phyloP scores from a whole-genome alignment of 345 rosid genomes.

The Orychophragmus violaceus region DNA sequence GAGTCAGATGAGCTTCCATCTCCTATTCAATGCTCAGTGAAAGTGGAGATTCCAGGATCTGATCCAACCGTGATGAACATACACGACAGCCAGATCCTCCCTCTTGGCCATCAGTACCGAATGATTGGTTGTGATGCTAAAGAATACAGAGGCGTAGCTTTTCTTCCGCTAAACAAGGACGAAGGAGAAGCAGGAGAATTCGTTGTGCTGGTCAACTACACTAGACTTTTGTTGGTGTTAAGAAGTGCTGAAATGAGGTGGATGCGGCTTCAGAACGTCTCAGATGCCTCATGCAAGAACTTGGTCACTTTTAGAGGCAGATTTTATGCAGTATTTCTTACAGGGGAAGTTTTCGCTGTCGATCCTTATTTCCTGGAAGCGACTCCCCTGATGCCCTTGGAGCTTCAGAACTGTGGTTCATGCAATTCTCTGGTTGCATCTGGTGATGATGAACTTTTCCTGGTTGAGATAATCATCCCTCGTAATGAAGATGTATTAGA shows the following conservation, averaged over 20 bases:
- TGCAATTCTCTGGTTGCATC: neutral
- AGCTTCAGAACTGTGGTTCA: neutral
- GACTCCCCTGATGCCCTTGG: neutral
- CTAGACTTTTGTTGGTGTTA: neutral
- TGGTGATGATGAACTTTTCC: neutral
- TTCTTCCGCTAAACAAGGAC: neutral
- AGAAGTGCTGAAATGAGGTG: conserved; percentile 13
- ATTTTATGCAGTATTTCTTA: neutral
- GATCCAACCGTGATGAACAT: neutral
- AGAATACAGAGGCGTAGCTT: neutral
- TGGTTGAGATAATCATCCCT: neutral
- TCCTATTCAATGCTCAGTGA: conserved; percentile 2
- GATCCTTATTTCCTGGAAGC: neutral
- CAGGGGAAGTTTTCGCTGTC: neutral
- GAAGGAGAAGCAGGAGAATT: neutral
- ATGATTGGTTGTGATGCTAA: neutral
- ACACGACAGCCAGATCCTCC: neutral
- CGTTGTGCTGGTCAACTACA: neutral
- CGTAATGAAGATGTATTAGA: neutral
- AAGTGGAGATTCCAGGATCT: neutral
- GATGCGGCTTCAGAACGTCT: neutral
- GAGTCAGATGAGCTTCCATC: neutral
- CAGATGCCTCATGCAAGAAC: neutral
- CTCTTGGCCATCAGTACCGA: neutral
- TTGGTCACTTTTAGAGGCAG: neutral